These are phyloP conservation scores for Truncatella angustata DNA, from an alignment of 2,329 filamentous ascomycete genomes.

Conservation along the genomic window DNA sequence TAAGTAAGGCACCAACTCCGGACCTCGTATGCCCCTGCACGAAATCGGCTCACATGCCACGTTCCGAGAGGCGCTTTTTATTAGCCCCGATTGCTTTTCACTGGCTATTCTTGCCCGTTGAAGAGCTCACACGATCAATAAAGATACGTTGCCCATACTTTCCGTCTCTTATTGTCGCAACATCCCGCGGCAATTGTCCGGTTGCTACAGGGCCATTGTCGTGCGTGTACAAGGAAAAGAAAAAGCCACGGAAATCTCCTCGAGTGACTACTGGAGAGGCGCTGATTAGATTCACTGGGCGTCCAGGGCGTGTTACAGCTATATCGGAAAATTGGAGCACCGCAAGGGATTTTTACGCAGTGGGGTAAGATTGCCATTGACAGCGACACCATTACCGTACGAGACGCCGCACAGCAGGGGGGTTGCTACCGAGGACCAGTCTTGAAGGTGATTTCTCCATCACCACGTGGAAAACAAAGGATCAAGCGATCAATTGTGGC, in stretches of 20 bases:
- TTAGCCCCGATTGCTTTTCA: neutral
- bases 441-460: too few species aligned
- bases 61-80: neutral
- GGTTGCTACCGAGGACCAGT: too few species aligned
- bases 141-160: neutral
- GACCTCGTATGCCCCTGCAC: slow-evolving; percentile 5
- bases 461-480: too few species aligned
- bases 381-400: neutral
- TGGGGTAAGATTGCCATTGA: neutral
- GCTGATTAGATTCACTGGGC: neutral
- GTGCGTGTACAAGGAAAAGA: neutral
- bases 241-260: neutral
- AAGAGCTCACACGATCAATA: slow-evolving; percentile 1
- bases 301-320: neutral
- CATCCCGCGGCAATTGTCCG: too few species aligned
- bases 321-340: slow-evolving; percentile 3
- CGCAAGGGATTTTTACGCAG: neutral
- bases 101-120: neutral
- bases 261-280: neutral
- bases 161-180: neutral
- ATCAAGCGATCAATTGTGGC: too few species aligned
- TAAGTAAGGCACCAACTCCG: neutral
- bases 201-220: too few species aligned
- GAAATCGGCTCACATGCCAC: neutral
- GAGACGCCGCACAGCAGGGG: neutral